phyloP scores from a whole-genome alignment of 1,284 basidiomycete species.

The Cutaneotrichosporon sp. region DNA sequence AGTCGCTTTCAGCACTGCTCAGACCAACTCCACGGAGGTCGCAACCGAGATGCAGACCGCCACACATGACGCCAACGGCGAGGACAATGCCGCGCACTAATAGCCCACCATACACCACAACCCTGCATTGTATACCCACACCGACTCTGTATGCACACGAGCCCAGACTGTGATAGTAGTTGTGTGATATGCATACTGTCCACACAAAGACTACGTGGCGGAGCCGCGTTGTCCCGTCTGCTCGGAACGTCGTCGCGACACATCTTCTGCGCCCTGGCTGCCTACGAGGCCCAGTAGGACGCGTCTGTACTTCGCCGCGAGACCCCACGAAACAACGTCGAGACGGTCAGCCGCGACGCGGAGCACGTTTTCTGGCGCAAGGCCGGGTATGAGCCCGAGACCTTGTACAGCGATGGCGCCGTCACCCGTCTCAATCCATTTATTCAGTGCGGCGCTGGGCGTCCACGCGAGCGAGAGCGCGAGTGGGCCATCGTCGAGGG shows the following conservation, averaged over 20 bases:
- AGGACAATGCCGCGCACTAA: too few relatives aligned
- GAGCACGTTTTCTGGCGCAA: constrained; percentile 11
- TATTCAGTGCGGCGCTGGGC: constrained; percentile 10
- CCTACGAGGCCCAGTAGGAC: constrained; percentile 7
- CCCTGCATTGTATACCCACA: constrained; percentile 1
- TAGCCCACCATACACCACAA: background rate
- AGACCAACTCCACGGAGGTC: too few relatives aligned
- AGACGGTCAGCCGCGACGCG: constrained; percentile 14
- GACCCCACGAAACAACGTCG: constrained; percentile 19
- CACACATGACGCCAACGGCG: too few relatives aligned
- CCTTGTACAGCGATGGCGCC: constrained; percentile 15
- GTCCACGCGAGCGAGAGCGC: constrained; percentile 15
- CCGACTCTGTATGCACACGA: too few relatives aligned
- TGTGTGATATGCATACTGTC: background rate
- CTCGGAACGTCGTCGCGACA: too few relatives aligned
- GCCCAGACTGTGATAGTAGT: too few relatives aligned
- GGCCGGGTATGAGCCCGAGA: constrained; percentile 8
- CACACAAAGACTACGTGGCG: background rate
- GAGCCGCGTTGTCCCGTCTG: too few relatives aligned
- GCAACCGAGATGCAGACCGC: too few relatives aligned
- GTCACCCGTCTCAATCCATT: constrained; percentile 20
- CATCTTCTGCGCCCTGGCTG: background rate
- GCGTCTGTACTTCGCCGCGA: constrained; percentile 19
- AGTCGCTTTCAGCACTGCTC: too few relatives aligned
- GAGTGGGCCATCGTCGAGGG: background rate